Evolutionary conservation across 352 stramenopile species (phyloP).

Genomic region (Phytophthora citricola): DNA sequence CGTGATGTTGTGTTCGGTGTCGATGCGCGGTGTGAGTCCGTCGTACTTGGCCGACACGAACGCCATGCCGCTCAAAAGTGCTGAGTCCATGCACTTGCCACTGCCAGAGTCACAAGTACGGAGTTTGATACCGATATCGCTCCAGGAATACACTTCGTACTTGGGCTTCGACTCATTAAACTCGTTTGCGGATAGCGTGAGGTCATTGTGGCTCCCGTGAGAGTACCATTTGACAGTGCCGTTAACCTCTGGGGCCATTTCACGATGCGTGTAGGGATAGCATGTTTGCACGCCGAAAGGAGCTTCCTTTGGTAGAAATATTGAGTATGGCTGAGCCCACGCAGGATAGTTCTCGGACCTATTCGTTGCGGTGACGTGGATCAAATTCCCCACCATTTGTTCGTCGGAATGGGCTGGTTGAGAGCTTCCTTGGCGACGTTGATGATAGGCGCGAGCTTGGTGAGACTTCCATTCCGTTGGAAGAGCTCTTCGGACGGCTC

Average conservation of each 20-base stretch:
- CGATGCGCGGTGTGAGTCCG: conserved; percentile 58
- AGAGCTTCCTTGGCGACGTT: conserved; percentile 63
- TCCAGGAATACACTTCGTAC: conserved; percentile 73
- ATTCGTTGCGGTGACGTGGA: conserved; percentile 55
- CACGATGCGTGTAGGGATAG: conserved; percentile 70
- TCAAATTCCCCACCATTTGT: conserved; percentile 87
- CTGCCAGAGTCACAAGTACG: conserved; percentile 42
- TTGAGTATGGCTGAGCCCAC: conserved; percentile 73
- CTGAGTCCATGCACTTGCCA: conserved; percentile 56
- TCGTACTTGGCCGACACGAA: conserved; percentile 74
- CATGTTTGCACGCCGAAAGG: conserved; percentile 62
- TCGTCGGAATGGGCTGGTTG: conserved; percentile 69
- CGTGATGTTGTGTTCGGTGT: conserved; percentile 59
- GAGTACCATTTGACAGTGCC: conserved; percentile 64
- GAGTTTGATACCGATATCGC: conserved; percentile 63
- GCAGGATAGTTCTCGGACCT: conserved; percentile 48
- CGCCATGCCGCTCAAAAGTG: conserved; percentile 74
- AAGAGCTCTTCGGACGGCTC: conserved; percentile 53
- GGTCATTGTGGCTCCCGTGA: conserved; percentile 67
- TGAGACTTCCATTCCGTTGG: conserved; percentile 50
- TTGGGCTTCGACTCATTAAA: conserved; percentile 45
- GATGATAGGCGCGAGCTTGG: conserved; percentile 57
- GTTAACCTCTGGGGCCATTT: conserved; percentile 51
- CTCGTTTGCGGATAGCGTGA: conserved; percentile 70
- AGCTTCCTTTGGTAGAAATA: conserved; percentile 52